Evolutionary conservation across 331 rosid genomes (phyloP), one percentile per base, ranked within the genome.

Genomic region (Acacia pycnantha): DNA sequence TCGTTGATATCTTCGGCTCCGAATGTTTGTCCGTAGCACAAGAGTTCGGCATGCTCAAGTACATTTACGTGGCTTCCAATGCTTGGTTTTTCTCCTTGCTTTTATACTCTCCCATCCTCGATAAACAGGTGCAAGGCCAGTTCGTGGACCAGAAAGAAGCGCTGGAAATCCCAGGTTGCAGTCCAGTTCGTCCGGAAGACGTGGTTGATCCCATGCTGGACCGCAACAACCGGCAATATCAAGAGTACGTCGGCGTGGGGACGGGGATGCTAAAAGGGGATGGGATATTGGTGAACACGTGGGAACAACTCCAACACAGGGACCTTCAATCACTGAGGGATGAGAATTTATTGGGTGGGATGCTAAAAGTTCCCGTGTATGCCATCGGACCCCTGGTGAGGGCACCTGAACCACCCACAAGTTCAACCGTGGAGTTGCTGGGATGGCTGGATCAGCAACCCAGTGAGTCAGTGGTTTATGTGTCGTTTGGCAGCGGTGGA

Each of bases 401-500:
- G 47, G 24, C 50, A 2, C 8, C 58, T 5, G 79, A 41, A 13
- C 51, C 72, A 19, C 54, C 14, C 19, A 26, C 21, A 14, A 18
- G 15, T 26, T 35, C 54, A 2, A 33, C 44, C 4, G 10, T 18
- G 12, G 67, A 78, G 80, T 59, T 80, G 78, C 59, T 90, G 48
- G 59, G 19, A 0, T 87, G 94, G 92, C 81, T 91, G 0, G 89
- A 89, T 62, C 11, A 40, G 15, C 91, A 89, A 48, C 87, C 78
- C 2, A 4, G 1, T 0, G 88, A 84, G 35, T 89, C 91, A 0
- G 89, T 87, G 71, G 18, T 91, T 13, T 89, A 85, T 13, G 84
- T 91, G 11, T 89, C 91, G 10, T 87, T 90, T 37, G 90, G 91
- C 0, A 88, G 90, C 1, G 94, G 92, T 0, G 94, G 94, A 3